Evolutionary conservation across 306 rosid species (phyloP).

Genomic region (Clitoria ternatea): DNA sequence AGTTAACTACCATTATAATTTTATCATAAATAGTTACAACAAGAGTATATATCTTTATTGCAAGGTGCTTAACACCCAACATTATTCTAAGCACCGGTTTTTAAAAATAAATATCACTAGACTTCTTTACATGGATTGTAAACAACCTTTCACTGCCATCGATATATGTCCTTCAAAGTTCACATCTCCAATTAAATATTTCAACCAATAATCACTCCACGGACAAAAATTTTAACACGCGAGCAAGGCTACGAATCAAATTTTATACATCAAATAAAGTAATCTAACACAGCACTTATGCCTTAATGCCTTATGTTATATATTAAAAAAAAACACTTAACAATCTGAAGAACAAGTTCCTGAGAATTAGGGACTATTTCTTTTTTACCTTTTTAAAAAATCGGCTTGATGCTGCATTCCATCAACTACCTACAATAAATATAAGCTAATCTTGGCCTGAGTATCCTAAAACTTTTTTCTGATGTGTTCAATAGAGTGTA

Average conservation of each 20-base stretch:
- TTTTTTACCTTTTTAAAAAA: background rate
- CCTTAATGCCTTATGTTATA: too few species aligned
- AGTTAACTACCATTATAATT: constrained; percentile 11
- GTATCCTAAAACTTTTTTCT: background rate
- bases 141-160: background rate
- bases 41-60: too few species aligned
- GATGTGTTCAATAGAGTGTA: background rate
- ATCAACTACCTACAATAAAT: background rate
- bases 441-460: background rate
- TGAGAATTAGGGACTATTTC: background rate
- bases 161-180: background rate
- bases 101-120: too few species aligned
- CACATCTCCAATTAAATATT: background rate
- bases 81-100: too few species aligned
- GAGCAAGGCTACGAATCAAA: background rate
- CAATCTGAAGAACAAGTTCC: background rate
- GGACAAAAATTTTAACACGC: background rate
- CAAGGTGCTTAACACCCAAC: too few species aligned
- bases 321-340: too few species aligned
- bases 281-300: too few species aligned
- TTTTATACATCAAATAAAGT: background rate
- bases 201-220: background rate
- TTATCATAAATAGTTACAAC: background rate
- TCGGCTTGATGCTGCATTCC: background rate
- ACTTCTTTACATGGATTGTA: too few species aligned